Evolutionary conservation across 1,284 basidiomycete genomes (phyloP).

Genomic region (Athelia psychrophila): DNA sequence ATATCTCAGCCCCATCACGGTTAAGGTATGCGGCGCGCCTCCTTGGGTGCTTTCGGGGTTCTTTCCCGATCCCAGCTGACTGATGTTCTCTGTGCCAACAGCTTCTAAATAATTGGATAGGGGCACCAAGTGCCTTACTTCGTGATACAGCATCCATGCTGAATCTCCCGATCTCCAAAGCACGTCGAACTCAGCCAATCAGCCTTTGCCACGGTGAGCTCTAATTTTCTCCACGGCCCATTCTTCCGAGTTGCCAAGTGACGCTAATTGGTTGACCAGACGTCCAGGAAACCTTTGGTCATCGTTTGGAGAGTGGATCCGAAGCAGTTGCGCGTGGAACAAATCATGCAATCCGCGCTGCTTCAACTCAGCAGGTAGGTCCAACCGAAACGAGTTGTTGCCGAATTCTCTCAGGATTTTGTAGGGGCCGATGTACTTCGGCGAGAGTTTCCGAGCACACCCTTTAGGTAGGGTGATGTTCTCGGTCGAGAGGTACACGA

Average conservation of each 20-base stretch:
- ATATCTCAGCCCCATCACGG: too few relatives aligned
- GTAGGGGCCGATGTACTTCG: conserved; percentile 33
- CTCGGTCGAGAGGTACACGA: conserved; percentile 33
- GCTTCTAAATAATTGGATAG: too few relatives aligned
- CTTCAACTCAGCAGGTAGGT: conserved; percentile 22
- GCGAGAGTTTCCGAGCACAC: conserved; percentile 25
- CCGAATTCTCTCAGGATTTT: conserved; percentile 18
- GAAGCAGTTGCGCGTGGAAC: conserved; percentile 28
- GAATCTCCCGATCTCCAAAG: too few relatives aligned
- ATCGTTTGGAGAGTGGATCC: conserved; percentile 27
- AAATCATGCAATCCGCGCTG: conserved; percentile 24
- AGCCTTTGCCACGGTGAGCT: conserved; percentile 20
- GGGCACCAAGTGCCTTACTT: too few relatives aligned
- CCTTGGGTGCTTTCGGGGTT: too few relatives aligned
- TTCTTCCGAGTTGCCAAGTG: conserved; percentile 12
- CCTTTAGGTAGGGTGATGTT: conserved; percentile 29
- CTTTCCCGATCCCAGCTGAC: too few relatives aligned
- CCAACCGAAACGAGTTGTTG: conserved; percentile 25
- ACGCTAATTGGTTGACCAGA: conserved; percentile 9
- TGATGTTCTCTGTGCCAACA: too few relatives aligned
- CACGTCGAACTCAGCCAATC: too few relatives aligned
- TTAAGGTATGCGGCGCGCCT: too few relatives aligned
- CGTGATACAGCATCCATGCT: too few relatives aligned
- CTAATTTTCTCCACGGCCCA: conserved; percentile 23
- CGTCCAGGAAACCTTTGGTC: conserved; percentile 24